Evolutionary conservation across 2,329 filamentous ascomycete species (phyloP).

Genomic region (Microcyclosporella mali): DNA sequence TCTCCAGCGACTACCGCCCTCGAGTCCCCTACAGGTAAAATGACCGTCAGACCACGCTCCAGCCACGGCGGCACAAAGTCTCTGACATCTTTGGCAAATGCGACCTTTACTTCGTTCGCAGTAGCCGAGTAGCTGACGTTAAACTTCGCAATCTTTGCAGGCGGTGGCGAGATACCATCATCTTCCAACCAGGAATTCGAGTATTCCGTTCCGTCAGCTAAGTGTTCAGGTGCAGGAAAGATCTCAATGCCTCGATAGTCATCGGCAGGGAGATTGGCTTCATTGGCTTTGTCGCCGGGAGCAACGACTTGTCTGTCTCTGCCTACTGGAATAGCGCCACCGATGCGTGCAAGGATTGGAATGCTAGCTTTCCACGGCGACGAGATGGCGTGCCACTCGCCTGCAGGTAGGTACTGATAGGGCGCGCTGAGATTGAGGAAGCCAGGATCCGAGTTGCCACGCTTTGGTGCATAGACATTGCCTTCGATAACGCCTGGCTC

Average conservation of each 20-base stretch:
- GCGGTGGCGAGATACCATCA: slow-evolving; percentile 47
- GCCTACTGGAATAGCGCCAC: slow-evolving; percentile 50
- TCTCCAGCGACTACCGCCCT: slow-evolving; percentile 32
- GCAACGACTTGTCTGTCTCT: slow-evolving; percentile 47
- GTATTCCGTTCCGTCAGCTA: slow-evolving; percentile 34
- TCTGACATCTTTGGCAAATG: slow-evolving; percentile 35
- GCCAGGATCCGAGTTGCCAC: slow-evolving; percentile 40
- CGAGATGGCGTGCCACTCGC: slow-evolving; percentile 48
- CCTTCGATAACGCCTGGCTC: slow-evolving; percentile 51
- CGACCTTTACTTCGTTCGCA: slow-evolving; percentile 40
- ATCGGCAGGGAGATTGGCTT: slow-evolving; percentile 44
- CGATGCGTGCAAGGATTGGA: slow-evolving; percentile 50
- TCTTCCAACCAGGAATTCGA: slow-evolving; percentile 50
- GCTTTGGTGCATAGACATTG: slow-evolving; percentile 56
- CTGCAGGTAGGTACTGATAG: slow-evolving; percentile 51
- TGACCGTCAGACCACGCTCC: slow-evolving; percentile 42
- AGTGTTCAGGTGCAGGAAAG: slow-evolving; percentile 45
- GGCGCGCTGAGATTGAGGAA: slow-evolving; percentile 59
- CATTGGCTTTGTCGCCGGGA: slow-evolving; percentile 44
- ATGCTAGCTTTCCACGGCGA: slow-evolving; percentile 51
- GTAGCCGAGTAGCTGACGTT: slow-evolving; percentile 42
- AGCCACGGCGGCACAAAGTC: slow-evolving; percentile 45
- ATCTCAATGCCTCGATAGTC: slow-evolving; percentile 54
- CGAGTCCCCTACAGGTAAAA: slow-evolving; percentile 47
- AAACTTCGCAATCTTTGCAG: slow-evolving; percentile 38